phyloP scores from a whole-genome alignment of 2,329 filamentous ascomycete species.

The Calonectria pauciramosa region DNA sequence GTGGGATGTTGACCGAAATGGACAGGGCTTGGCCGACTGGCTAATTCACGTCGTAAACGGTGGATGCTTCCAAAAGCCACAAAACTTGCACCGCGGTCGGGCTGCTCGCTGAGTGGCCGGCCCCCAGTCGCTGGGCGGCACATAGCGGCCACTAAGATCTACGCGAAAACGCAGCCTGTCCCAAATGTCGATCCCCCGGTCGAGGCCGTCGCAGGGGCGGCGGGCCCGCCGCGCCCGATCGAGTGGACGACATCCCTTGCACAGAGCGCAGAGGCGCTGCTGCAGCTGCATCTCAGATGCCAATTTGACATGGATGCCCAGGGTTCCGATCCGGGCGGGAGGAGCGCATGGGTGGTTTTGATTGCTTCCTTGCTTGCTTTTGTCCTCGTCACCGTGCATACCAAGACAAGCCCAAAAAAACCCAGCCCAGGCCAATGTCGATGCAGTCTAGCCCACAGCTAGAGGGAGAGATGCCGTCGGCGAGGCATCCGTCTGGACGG shows the following conservation, averaged over 20 bases:
- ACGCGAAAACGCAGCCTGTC: constrained; percentile 29
- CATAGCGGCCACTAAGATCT: constrained; percentile 40
- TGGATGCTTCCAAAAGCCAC: constrained; percentile 31
- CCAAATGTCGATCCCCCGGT: constrained; percentile 22
- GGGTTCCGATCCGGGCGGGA: not conserved
- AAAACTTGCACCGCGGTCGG: constrained; percentile 19
- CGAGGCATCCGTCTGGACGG: not conserved
- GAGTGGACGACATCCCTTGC: constrained; percentile 16
- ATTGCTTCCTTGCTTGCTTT: constrained; percentile 10
- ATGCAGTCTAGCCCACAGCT: not conserved
- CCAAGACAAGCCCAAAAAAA: not conserved
- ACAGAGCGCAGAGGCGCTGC: not conserved
- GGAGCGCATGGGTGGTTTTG: constrained; percentile 7
- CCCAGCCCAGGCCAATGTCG: not conserved
- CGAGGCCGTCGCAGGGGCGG: constrained; percentile 7
- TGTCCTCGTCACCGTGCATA: constrained; percentile 32
- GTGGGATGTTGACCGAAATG: constrained; percentile 16
- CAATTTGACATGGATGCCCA: constrained; percentile 23
- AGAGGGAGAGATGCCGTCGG: constrained; percentile 3
- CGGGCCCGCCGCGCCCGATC: constrained; percentile 29
- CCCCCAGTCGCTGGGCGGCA: constrained; percentile 16
- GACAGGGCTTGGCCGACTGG: constrained; percentile 18
- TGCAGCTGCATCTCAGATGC: constrained; percentile 16
- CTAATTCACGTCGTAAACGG: constrained; percentile 24
- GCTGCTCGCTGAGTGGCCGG: constrained; percentile 13